Base-by-base conservation (phyloP, 805 yeast species). In the Ogataea sp. region DNA sequence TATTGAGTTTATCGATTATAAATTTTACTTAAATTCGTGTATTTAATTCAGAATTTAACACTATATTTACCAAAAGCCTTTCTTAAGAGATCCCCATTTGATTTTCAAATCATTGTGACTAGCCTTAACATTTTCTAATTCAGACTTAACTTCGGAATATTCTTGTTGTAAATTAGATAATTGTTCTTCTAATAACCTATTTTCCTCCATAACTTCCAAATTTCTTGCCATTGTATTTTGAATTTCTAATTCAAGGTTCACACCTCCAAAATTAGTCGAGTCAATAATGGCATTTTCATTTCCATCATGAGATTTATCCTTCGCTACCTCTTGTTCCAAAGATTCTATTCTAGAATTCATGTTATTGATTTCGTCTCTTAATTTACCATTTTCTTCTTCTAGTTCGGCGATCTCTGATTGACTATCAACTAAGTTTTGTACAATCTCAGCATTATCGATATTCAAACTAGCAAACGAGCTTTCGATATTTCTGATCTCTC, bases 381-480 rank as follows among this genome's bases (percentile, higher is more conserved):
- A 61, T 34, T 79, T 84, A 20, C 65, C 70, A 44, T 85, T 84
- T 43, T 86, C 95, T 49, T 85, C 90, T 37, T 72, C 67, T 20
- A 90, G 58, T 26, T 82, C 80, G 2, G 94, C 96, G 20, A 83
- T 67, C 39, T 68, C 73, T 31, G 89, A 74, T 52, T 93, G 80
- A 30, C 84, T 81, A 46, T 76, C 77, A 26, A 90, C 87, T 79
- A 93, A 76, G 47, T 80, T 86, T 60, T 89, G 90, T 4, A 95
- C 95, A 29, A 88, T 75, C 39, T 76, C 83, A 23, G 88, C 75
- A 58, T 93, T 97, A 52, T 89, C 96, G 43, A 75, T 69, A 54
- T 85, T 87, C 43, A 90, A 64, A 2, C 75, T 64, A 3, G 81
- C 75, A 52, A 80, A 79, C 18, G 80, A 73, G 15, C 78, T 68